phyloP scores from a whole-genome alignment of 305 asterid species.

The Nicotiana rustica region DNA sequence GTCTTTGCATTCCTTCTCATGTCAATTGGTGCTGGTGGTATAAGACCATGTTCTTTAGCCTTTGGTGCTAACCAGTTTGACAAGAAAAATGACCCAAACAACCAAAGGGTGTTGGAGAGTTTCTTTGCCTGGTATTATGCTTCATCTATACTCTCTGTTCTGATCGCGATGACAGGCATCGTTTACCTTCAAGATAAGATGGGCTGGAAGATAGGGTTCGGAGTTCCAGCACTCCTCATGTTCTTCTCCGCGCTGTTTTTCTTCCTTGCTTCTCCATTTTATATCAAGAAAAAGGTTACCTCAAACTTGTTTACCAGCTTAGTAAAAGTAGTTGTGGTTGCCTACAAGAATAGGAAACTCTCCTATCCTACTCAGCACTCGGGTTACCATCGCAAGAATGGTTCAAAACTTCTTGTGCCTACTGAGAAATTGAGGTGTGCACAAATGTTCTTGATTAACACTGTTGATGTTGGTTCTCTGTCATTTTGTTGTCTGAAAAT shows the following conservation, averaged over 20 bases:
- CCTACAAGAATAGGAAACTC: slow-evolving; percentile 14
- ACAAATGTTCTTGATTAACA: neutral
- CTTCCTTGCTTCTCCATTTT: slow-evolving; percentile 35
- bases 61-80: slow-evolving; percentile 67
- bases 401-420: slow-evolving; percentile 28
- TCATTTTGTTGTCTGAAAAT: neutral
- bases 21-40: slow-evolving; percentile 37
- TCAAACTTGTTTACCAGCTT: slow-evolving; percentile 21
- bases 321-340: slow-evolving; percentile 26
- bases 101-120: slow-evolving; percentile 26
- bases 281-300: slow-evolving; percentile 24
- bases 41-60: slow-evolving; percentile 57
- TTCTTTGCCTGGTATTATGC: slow-evolving; percentile 44
- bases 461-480: neutral
- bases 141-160: slow-evolving; percentile 30
- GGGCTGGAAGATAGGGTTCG: slow-evolving; percentile 42
- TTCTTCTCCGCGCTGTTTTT: slow-evolving; percentile 6
- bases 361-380: neutral
- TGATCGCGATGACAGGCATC: slow-evolving; percentile 29
- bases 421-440: slow-evolving; percentile 33
- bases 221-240: slow-evolving; percentile 37
- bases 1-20: slow-evolving; percentile 58
- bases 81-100: slow-evolving; percentile 20
- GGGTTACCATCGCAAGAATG: slow-evolving; percentile 23
- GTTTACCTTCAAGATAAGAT: slow-evolving; percentile 38